Base-by-base conservation (phyloP, 176 grass and related monocot species). In the Metroxylon sagu region DNA sequence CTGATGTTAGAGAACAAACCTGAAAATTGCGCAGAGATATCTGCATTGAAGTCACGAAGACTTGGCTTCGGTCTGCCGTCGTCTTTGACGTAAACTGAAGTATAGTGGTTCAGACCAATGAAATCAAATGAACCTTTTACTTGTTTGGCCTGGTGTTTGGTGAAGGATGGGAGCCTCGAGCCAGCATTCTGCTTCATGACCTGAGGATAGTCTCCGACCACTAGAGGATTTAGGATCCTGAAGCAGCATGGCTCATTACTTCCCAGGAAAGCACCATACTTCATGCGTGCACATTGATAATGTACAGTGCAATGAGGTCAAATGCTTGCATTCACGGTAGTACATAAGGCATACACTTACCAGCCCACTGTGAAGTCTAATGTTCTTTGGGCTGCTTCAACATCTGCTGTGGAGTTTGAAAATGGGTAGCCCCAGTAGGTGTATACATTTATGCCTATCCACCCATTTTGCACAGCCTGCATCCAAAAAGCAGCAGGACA, bases 71-170 rank as follows among this genome's bases (percentile, higher is more conserved):
- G 18, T 6, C 10, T 12, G 29, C 29, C 29, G 19, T 67, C 67
- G 15, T 94, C 80, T 18, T 81, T 94, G 17, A 79, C 31, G 18
- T 88, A 94, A 50, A 74, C 75, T 0, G 89, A 94, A 0, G 71
- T 48, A 56, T 95, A 95, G 48, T 95, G 82, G 50, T 89, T 89
- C 61, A 84, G 26, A n/a, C 80, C 80, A 27, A 89, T 77, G 67
- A 80, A 89, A 76, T 89, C 85, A 53, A 74, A 48, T 21, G 76
- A 65, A 63, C 64, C 73, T 56, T 29, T 67, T 39, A 84, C 16
- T n/a, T 54, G 35, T 71, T 77, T 25, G 53, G 76, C 74, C 53
- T 89, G 62, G 5, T 16, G n/a, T 66, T 62, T 54, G 6, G 64
- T 77, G 49, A 89, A 84, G 0, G 59, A 55, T 16, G 76, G 85